Percentiles rank a stretch among this genome's conserved stretches.
Evolutionary conservation across 495 filamentous ascomycete species (phyloP).

Genomic region (Collariella sp.): DNA sequence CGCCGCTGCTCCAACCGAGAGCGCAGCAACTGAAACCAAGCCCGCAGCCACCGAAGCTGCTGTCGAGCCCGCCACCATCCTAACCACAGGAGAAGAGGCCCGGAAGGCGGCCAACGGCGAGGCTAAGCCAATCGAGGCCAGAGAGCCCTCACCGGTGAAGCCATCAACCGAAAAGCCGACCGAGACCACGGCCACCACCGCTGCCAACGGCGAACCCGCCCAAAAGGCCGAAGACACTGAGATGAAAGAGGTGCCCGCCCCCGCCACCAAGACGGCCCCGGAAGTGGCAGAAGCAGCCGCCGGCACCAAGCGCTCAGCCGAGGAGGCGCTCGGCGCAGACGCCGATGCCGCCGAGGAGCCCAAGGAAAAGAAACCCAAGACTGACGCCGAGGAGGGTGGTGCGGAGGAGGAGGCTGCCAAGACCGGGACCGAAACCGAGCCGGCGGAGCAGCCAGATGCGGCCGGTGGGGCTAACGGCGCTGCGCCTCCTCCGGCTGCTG

Average conservation of each 20-base stretch:
- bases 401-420: neutral
- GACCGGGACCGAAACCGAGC: neutral
- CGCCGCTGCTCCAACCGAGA: neutral
- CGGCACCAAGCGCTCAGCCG: conserved; percentile 11
- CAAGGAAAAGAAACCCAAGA: conserved; percentile 30
- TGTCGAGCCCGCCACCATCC: neutral
- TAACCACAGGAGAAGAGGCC: neutral
- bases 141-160: neutral
- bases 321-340: conserved; percentile 14
- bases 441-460: neutral
- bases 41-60: conserved; percentile 2
- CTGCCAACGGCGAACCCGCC: conserved; percentile 6
- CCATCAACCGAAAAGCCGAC: neutral
- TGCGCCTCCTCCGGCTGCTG: neutral
- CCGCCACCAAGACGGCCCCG: neutral
- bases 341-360: conserved; percentile 8
- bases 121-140: conserved; percentile 3
- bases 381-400: conserved; percentile 8
- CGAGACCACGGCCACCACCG: conserved; percentile 1
- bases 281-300: neutral
- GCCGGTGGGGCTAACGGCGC: neutral
- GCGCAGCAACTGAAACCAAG: neutral
- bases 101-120: conserved; percentile 7
- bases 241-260: conserved; percentile 12
- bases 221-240: conserved; percentile 11